Evolutionary conservation across 208 protist species (phyloP), one percentile per base, ranked within the genome.

Genomic region (Crithidia sp.): DNA sequence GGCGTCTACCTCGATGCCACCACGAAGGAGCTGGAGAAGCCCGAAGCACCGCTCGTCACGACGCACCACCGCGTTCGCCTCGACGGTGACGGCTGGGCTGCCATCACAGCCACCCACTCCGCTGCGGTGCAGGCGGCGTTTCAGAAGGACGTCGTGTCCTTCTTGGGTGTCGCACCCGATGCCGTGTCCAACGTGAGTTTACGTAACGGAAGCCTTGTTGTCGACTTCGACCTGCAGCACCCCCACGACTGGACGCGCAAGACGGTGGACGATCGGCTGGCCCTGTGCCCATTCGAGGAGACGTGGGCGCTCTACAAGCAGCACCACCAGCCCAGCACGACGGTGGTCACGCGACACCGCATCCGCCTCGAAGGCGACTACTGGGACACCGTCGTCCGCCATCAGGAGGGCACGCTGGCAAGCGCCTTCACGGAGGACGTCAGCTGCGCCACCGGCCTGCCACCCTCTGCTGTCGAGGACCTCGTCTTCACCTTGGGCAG

Each of bases 281-380:
- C 52, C 2, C 4, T 10, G 2, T 75, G 55, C 41, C 12, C 62
- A 2, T 84, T 67, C 59, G 58, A 64, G 3, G 13, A 79, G 28
- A 84, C 75, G 40, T 84, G 81, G 77, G 52, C 54, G 7, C 75
- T 86, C 50, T 89, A 86, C 61, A 16, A 64, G 41, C 36, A 28
- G 9, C n/a, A 47, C 43, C 41, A 69, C 54, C 43, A 14, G 7
- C 0, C 49, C 9, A 4, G 39, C 8, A 13, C 37, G 7, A n/a
- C 41, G 13, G 6, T 56, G 16, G 61, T 84, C 36, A 85, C 83
- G 6, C 71, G 54, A 12, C 86, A 88, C 71, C 66, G 78, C 45
- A 74, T 84, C 41, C 67, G 53, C 7, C 74, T 88, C 9, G 81
- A 88, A 7, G 83, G 86, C 41, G 76, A 84, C 14, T 60, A 72